phyloP scores from a whole-genome alignment of 2,329 filamentous ascomycete genomes.

The Colletotrichum tabaci region DNA sequence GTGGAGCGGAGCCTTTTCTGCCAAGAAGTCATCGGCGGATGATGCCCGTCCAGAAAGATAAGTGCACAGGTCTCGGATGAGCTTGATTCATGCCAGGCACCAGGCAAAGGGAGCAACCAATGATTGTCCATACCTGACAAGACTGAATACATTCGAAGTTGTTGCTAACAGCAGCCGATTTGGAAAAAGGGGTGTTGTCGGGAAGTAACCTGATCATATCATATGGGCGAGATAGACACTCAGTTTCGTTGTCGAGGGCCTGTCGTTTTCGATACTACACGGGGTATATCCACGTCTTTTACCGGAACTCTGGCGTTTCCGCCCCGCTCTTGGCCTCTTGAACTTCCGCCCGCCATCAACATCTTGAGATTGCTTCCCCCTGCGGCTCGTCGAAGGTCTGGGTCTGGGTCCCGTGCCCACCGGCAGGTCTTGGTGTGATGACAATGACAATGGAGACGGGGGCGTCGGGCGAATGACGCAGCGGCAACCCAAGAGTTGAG shows the following conservation, averaged over 20 bases:
- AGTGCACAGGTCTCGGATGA: conserved; percentile 20
- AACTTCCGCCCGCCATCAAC: background rate
- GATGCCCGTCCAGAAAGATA: conserved; percentile 7
- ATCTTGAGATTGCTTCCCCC: background rate
- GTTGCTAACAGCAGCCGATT: background rate
- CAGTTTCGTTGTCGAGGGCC: background rate
- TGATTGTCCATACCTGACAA: background rate
- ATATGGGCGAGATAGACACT: conserved; percentile 1
- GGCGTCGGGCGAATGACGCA: conserved; percentile 29
- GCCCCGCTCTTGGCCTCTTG: background rate
- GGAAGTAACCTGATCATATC: background rate
- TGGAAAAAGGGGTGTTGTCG: background rate
- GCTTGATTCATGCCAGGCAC: conserved; percentile 27
- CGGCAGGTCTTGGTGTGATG: conserved; percentile 23
- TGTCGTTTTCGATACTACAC: background rate
- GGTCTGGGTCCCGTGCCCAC: conserved; percentile 28
- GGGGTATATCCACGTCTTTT: background rate
- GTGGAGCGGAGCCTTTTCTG: conserved; percentile 20
- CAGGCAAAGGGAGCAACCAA: conserved; percentile 10
- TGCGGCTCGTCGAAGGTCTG: conserved; percentile 18
- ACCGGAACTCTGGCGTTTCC: background rate
- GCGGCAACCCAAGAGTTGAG: conserved; percentile 6
- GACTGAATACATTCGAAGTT: conserved; percentile 15
- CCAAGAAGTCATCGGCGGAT: conserved; percentile 16
- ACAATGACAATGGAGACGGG: background rate